These are phyloP conservation scores for Vaccinium macrocarpon DNA, from an alignment of 148 eudicot species.

Conservation along the genomic window DNA sequence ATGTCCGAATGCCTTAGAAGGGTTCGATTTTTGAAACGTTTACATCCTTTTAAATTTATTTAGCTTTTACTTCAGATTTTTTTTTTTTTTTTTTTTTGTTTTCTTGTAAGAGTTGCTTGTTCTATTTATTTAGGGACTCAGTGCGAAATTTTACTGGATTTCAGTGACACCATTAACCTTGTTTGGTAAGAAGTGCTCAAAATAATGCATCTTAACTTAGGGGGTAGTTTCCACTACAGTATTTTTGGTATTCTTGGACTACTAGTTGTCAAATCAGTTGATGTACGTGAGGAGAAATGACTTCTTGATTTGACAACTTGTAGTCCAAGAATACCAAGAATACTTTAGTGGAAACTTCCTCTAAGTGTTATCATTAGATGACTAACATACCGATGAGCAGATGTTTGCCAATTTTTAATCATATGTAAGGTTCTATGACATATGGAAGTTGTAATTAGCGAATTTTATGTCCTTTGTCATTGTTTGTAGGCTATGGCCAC, in stretches of 20 bases:
- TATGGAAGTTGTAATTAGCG: neutral
- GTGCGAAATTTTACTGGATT: neutral
- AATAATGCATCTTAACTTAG: neutral
- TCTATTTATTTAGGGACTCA: neutral
- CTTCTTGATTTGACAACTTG: too few relatives aligned
- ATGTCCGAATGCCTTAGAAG: neutral
- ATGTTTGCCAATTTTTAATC: neutral
- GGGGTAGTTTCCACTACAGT: too few relatives aligned
- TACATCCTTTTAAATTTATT: neutral
- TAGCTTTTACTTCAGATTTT: neutral
- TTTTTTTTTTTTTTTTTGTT: neutral
- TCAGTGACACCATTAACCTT: neutral
- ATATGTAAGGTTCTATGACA: neutral
- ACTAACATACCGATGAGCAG: neutral
- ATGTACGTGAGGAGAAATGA: too few relatives aligned
- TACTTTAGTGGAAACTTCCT: too few relatives aligned
- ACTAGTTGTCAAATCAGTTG: too few relatives aligned
- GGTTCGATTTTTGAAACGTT: neutral
- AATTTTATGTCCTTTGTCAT: slow-evolving; percentile 7
- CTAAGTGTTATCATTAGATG: neutral
- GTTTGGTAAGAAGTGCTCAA: neutral
- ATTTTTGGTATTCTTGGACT: too few relatives aligned
- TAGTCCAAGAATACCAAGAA: too few relatives aligned
- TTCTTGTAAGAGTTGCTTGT: neutral
- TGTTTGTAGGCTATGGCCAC: slow-evolving; percentile 51